phyloP scores from a whole-genome alignment of 352 stramenopile species.

The Phytophthora cryptogea region DNA sequence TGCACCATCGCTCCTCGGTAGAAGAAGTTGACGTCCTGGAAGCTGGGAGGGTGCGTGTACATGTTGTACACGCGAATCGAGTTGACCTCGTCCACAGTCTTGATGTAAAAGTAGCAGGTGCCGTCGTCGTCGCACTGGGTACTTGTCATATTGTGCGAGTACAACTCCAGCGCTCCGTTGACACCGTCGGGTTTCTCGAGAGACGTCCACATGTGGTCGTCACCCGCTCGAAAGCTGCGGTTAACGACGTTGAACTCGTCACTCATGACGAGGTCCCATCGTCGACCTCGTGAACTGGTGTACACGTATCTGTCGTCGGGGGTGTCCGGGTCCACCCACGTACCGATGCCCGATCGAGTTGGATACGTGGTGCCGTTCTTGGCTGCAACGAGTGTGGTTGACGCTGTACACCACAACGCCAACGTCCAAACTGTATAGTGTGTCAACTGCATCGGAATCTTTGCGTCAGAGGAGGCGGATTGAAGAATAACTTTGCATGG shows the following conservation, averaged over 20 bases:
- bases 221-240: constrained; percentile 77
- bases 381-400: constrained; percentile 6
- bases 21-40: constrained; percentile 46
- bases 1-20: constrained; percentile 91
- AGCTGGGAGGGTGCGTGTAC: constrained; percentile 47
- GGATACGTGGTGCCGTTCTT: constrained; percentile 36
- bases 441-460: constrained; percentile 8
- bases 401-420: constrained; percentile 12
- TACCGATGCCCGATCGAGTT: constrained; percentile 50
- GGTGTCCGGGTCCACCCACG: constrained; percentile 60
- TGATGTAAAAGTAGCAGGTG: constrained; percentile 51
- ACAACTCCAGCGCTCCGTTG: constrained; percentile 90
- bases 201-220: constrained; percentile 93
- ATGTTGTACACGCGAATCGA: constrained; percentile 64
- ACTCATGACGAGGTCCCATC: constrained; percentile 68
- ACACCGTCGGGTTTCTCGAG: constrained; percentile 61
- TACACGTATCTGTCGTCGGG: constrained; percentile 41
- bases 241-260: constrained; percentile 72
- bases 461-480: constrained; percentile 16
- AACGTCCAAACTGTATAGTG: constrained; percentile 16
- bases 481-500: constrained; percentile 15
- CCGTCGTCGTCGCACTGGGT: constrained; percentile 51
- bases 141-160: constrained; percentile 82
- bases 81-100: constrained; percentile 44
- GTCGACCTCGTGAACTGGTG: constrained; percentile 47